These are phyloP conservation scores for Gastrolobium villosum DNA, from an alignment of 306 rosid genomes.

Conservation along the genomic window DNA sequence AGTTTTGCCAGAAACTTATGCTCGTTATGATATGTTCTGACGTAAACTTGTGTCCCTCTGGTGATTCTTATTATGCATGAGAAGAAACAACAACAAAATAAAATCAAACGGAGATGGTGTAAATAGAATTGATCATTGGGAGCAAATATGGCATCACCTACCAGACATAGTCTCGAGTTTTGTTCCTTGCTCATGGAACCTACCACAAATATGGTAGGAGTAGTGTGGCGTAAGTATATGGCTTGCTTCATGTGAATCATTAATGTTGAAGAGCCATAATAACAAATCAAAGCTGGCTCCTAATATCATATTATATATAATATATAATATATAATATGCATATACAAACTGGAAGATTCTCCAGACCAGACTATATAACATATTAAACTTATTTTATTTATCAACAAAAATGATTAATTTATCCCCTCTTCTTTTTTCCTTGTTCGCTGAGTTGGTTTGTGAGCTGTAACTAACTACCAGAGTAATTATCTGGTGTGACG, in stretches of 20 bases:
- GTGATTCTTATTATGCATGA: no score
- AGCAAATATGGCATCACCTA: constrained; percentile 23
- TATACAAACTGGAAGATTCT: constrained; percentile 1
- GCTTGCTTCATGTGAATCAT: constrained; percentile 33
- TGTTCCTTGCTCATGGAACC: constrained; percentile 15
- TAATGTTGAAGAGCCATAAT: constrained; percentile 14
- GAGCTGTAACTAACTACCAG: constrained; percentile 40
- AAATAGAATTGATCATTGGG: not conserved
- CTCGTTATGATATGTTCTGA: not conserved
- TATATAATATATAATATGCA: not conserved
- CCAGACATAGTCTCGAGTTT: constrained; percentile 23
- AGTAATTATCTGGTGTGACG: constrained; percentile 42
- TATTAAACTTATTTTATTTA: constrained; percentile 29
- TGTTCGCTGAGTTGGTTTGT: constrained; percentile 38
- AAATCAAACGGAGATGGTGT: no score
- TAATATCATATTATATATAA: not conserved
- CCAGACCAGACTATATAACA: not conserved
- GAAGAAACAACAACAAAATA: no score
- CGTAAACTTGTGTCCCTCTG: not conserved
- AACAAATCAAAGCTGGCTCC: constrained; percentile 36
- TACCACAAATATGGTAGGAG: not conserved
- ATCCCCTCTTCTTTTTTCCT: not conserved
- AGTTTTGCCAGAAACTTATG: not conserved
- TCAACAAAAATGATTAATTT: constrained; percentile 23
- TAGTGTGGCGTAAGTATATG: constrained; percentile 19